phyloP scores from a whole-genome alignment of 2,329 filamentous ascomycete species.

The Sporothrix curviconia region DNA sequence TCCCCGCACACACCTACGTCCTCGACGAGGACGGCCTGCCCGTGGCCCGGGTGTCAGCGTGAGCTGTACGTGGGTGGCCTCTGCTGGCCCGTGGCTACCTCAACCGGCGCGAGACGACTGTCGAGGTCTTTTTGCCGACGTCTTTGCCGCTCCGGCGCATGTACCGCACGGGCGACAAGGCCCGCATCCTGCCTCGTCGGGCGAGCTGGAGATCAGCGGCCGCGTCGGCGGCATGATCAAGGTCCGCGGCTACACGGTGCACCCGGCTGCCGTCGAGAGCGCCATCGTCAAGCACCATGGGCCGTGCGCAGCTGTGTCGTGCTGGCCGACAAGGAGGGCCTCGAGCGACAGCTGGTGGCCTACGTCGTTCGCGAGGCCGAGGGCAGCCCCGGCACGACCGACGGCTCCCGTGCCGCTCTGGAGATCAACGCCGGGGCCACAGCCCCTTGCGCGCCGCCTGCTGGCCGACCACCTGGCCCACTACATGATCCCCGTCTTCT shows the following conservation, averaged over 20 bases:
- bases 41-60: slow-evolving; percentile 55
- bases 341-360: slow-evolving; percentile 68
- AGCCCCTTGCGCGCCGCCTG: slow-evolving; percentile 62
- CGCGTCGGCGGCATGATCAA: slow-evolving; percentile 77
- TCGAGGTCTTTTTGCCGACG: slow-evolving; percentile 62
- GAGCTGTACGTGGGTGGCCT: slow-evolving; percentile 70
- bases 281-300: slow-evolving; percentile 61
- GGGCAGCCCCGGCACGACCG: slow-evolving; percentile 22
- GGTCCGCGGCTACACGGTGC: slow-evolving; percentile 69
- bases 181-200: slow-evolving; percentile 60
- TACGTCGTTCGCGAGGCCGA: slow-evolving; percentile 67
- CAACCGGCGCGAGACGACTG: slow-evolving; percentile 71
- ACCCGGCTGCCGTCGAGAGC: slow-evolving; percentile 69
- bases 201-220: slow-evolving; percentile 67
- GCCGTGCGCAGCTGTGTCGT: slow-evolving; percentile 68
- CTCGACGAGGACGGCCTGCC: slow-evolving; percentile 61
- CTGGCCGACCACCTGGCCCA: slow-evolving; percentile 64
- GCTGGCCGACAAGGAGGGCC: slow-evolving; percentile 65
- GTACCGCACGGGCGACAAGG: slow-evolving; percentile 69
- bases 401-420: slow-evolving; percentile 38
- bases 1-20: slow-evolving; percentile 64
- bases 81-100: slow-evolving; percentile 71
- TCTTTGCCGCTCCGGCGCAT: slow-evolving; percentile 56
- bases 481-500: slow-evolving; percentile 76
- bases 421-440: slow-evolving; percentile 64